phyloP scores from a whole-genome alignment of 108 stramenopile genomes.

The Cyclotella choctawhatcheeana region DNA sequence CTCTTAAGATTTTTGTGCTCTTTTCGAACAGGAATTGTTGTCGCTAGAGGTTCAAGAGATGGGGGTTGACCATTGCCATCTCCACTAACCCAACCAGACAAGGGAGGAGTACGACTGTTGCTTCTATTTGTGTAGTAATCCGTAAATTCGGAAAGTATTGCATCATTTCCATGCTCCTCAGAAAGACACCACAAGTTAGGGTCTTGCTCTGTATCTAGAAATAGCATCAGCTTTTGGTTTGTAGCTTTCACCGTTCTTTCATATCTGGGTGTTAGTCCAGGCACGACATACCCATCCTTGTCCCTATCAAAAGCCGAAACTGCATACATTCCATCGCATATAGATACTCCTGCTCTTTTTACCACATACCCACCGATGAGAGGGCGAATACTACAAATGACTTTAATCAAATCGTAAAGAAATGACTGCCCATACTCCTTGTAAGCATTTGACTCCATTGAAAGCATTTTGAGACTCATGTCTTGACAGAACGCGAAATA shows the following conservation, averaged over 20 bases:
- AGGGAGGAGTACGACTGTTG: neutral
- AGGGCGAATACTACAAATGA: neutral
- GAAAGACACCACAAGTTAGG: neutral
- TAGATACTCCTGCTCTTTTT: neutral
- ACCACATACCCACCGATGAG: neutral
- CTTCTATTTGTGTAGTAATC: neutral
- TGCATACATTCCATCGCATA: neutral
- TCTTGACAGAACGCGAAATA: neutral
- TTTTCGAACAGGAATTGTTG: neutral
- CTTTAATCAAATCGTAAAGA: neutral
- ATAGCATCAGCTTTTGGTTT: neutral
- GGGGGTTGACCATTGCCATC: neutral
- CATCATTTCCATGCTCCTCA: neutral
- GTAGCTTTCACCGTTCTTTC: neutral
- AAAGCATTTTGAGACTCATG: neutral
- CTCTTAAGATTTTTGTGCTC: neutral
- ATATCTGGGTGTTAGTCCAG: neutral
- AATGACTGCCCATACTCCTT: conserved; percentile 1
- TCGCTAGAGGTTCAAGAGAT: neutral
- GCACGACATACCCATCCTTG: neutral
- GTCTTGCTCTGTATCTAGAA: no score
- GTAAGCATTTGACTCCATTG: neutral
- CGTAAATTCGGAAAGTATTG: conserved; percentile 2
- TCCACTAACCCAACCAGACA: neutral
- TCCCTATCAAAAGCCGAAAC: neutral